Conservation (phyloP, 371 early-diverging fungal genomes). For the Rhizopus arrhizus region DNA sequence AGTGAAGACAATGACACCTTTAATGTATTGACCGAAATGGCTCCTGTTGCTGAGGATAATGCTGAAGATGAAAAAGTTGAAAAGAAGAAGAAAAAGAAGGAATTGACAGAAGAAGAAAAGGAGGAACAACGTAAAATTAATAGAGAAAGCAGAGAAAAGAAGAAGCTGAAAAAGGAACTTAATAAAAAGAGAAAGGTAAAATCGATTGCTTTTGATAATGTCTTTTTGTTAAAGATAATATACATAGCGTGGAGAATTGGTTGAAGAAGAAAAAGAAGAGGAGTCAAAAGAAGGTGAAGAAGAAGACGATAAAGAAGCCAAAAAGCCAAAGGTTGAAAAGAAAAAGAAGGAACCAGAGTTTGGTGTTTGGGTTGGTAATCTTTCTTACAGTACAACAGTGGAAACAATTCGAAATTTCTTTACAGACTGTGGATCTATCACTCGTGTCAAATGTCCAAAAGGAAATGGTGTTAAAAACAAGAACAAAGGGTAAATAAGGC, state of each 20-base stretch:
- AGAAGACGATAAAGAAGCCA: conserved; percentile 31
- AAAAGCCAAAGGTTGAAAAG: conserved; percentile 40
- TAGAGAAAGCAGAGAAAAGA: conserved; percentile 47
- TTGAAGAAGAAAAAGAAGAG: conserved; percentile 34
- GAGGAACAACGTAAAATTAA: conserved; percentile 48
- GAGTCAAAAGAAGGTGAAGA: conserved; percentile 22
- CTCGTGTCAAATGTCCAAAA: conserved; percentile 70
- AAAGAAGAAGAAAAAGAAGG: conserved; percentile 22
- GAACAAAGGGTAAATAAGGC: conserved; percentile 49
- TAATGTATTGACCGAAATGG: conserved; percentile 13
- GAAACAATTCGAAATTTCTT: conserved; percentile 63
- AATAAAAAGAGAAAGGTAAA: conserved; percentile 50
- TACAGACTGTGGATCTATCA: conserved; percentile 59
- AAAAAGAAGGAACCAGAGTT: conserved; percentile 49
- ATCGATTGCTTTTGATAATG: background rate
- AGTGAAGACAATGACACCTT: too few relatives aligned
- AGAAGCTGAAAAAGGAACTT: conserved; percentile 44
- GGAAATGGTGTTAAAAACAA: conserved; percentile 46
- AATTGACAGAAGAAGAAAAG: conserved; percentile 37
- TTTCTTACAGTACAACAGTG: conserved; percentile 61
- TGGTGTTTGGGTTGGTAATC: conserved; percentile 80
- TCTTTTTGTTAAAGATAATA: background rate
- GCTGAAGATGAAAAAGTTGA: conserved; percentile 18
- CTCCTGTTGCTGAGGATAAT: conserved; percentile 12
- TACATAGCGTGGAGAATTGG: conserved; percentile 43